Percentiles rank a stretch among this genome's conserved stretches.
Evolutionary conservation across 768 basidiomycete species (phyloP).

Genomic region (Tulasnella sp.): DNA sequence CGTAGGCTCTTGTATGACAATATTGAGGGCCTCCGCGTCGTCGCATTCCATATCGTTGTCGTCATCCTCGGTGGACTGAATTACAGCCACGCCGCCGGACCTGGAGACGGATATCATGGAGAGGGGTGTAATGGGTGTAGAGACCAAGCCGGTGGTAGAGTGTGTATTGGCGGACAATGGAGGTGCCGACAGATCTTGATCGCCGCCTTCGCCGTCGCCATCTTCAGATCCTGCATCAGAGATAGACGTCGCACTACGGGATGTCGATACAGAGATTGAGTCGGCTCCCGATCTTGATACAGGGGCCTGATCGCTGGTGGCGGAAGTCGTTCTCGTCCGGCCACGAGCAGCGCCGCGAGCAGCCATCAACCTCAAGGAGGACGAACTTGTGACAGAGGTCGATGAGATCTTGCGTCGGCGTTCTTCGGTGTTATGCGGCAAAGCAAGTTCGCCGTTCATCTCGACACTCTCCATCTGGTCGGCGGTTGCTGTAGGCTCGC

Average conservation of each 20-base stretch:
- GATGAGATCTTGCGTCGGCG: too few species aligned
- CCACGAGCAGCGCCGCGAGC: neutral
- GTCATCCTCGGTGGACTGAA: neutral
- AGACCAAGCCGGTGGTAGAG: neutral
- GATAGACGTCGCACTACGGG: neutral
- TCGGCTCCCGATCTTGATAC: neutral
- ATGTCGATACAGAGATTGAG: neutral
- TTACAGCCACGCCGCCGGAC: neutral
- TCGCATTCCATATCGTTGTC: too few species aligned
- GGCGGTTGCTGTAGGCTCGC: neutral
- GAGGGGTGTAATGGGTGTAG: constrained; percentile 4
- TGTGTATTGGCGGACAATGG: neutral
- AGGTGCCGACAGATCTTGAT: neutral
- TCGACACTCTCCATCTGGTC: neutral
- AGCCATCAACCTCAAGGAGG: too few species aligned
- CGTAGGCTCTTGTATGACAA: constrained; percentile 8
- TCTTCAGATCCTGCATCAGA: constrained; percentile 4
- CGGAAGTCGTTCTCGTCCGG: neutral
- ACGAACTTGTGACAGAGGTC: too few species aligned
- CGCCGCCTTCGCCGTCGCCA: neutral
- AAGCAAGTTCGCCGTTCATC: too few species aligned
- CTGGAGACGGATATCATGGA: neutral
- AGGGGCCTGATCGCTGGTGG: neutral
- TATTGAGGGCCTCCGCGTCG: neutral
- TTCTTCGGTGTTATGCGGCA: too few species aligned